Conservation (phyloP, 176 grass and related monocot genomes). For the Poa annua region DNA sequence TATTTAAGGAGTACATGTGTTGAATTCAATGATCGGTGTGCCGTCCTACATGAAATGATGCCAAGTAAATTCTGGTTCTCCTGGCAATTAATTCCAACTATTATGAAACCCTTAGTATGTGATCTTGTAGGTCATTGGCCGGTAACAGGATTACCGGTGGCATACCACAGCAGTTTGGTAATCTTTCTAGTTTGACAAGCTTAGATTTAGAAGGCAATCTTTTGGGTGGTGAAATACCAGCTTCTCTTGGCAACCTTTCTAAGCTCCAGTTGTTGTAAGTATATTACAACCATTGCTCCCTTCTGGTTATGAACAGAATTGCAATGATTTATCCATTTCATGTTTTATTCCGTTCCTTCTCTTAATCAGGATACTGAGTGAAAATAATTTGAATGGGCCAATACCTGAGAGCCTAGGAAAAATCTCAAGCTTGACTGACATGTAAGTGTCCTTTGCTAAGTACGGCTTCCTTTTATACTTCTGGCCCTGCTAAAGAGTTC, state of each 20-base stretch:
- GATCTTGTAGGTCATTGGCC: conserved; percentile 62
- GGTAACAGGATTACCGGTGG: conserved; percentile 78
- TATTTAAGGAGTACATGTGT: not conserved
- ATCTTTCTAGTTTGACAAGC: conserved; percentile 74
- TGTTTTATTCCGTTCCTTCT: conserved; percentile 1
- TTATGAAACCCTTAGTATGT: conserved; percentile 33
- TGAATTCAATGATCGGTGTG: not conserved
- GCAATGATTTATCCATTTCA: conserved; percentile 5
- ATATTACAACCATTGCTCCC: conserved; percentile 33
- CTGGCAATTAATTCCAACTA: not conserved
- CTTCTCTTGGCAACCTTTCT: conserved; percentile 76
- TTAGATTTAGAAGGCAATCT: conserved; percentile 80
- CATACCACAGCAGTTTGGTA: conserved; percentile 78
- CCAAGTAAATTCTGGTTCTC: not conserved
- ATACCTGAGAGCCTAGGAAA: conserved; percentile 68
- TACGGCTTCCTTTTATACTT: not conserved
- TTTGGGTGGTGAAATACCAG: conserved; percentile 75
- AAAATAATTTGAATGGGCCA: conserved; percentile 78
- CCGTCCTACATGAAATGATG: conserved; percentile 12
- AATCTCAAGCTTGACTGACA: conserved; percentile 75
- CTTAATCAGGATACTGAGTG: conserved; percentile 80
- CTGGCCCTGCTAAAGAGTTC: not conserved
- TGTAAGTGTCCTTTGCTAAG: conserved; percentile 56
- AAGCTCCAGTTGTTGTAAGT: conserved; percentile 72
- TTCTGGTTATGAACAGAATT: not conserved